Conservation (phyloP, 345 rosid species). For the Microthlaspi erraticum region DNA sequence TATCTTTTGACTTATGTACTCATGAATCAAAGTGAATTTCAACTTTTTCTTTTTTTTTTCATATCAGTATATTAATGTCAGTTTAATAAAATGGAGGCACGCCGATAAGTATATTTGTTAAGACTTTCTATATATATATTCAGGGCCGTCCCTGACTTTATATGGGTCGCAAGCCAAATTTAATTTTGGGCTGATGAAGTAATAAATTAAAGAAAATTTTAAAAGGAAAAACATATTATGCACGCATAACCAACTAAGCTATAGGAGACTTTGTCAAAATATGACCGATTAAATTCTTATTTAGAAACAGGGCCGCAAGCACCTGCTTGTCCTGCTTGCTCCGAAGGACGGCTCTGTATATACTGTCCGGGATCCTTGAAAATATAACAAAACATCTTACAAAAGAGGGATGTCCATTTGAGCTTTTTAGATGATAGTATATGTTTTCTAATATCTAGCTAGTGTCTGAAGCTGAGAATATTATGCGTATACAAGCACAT, state of each 20-base stretch:
- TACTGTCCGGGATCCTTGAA: constrained; percentile 5
- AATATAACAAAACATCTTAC: constrained; percentile 25
- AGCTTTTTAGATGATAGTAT: constrained; percentile 18
- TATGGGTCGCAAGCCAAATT: too few species aligned
- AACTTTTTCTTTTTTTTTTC: constrained; percentile 19
- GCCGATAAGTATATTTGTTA: constrained; percentile 15
- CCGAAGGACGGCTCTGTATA: too few species aligned
- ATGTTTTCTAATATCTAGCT: constrained; percentile 18
- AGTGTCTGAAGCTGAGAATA: background rate
- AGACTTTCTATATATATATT: background rate
- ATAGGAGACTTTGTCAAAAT: too few species aligned
- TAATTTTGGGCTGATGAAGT: too few species aligned
- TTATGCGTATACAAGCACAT: background rate
- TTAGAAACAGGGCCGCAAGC: too few species aligned
- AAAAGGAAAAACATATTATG: too few species aligned
- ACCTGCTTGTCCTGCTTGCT: too few species aligned
- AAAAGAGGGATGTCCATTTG: constrained; percentile 10
- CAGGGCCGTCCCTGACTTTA: too few species aligned
- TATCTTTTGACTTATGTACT: constrained; percentile 41
- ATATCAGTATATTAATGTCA: background rate
- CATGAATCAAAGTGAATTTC: constrained; percentile 28
- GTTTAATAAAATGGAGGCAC: constrained; percentile 30
- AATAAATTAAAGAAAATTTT: too few species aligned
- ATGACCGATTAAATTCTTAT: too few species aligned
- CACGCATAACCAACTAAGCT: too few species aligned